These are phyloP conservation scores for Vanrija pseudolonga DNA, from an alignment of 1,284 basidiomycete genomes.

Conservation along the genomic window DNA sequence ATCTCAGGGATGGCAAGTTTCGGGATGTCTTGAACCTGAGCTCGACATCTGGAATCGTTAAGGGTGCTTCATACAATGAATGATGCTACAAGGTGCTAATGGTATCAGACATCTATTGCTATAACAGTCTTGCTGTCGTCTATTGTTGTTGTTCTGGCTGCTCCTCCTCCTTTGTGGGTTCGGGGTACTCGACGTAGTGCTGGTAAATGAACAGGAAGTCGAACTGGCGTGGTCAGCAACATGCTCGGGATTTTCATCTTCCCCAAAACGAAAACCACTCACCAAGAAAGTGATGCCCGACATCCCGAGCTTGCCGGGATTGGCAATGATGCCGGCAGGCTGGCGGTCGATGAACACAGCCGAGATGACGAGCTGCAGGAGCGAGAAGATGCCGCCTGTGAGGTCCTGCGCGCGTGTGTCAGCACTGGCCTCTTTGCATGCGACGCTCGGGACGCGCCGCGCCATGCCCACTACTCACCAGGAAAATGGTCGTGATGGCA, in stretches of 20 bases:
- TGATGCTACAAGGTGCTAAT: too few relatives aligned
- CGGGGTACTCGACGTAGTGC: conserved; percentile 10
- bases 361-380: conserved; percentile 46
- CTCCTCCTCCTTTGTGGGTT: not conserved
- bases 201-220: conserved; percentile 10
- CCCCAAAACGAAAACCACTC: not conserved
- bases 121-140: not conserved
- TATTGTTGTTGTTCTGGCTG: not conserved
- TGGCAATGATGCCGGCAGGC: conserved; percentile 43
- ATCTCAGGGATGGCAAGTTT: too few relatives aligned
- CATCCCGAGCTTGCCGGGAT: conserved; percentile 47
- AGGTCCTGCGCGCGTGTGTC: conserved; percentile 32
- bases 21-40: too few relatives aligned
- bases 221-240: conserved; percentile 2
- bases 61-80: too few relatives aligned
- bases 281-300: conserved; percentile 26
- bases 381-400: conserved; percentile 41
- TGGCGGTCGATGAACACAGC: conserved; percentile 40
- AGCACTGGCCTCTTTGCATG: not conserved
- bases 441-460: not conserved
- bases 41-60: too few relatives aligned
- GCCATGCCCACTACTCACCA: conserved; percentile 22
- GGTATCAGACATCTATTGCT: too few relatives aligned
- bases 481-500: conserved; percentile 36
- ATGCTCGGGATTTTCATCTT: too few relatives aligned